Base-by-base conservation (phyloP, 2,329 filamentous ascomycete species). In the Neofusicoccum sp. region DNA sequence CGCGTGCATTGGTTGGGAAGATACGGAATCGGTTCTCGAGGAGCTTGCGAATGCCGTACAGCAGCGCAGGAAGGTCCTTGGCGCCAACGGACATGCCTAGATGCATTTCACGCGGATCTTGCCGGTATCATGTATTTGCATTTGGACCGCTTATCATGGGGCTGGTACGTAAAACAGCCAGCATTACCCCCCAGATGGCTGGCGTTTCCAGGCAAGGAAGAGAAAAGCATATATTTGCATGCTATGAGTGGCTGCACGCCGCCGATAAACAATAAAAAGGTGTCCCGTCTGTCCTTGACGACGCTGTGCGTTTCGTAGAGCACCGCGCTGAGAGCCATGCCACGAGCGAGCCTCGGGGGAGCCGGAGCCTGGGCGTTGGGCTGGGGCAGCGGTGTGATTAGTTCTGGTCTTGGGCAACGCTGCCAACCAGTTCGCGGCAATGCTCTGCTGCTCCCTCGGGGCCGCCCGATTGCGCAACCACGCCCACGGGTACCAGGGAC, bases 1-100 rank as follows among this genome's bases (percentile, higher is more conserved):
- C 76, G 93, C 95, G 51, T 99, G 95, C 78, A 97, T 99, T 73
- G 83, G 87, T 76, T 98, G 93, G 93, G 86, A 93, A 64, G 91
- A 96, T 68, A 98, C 95, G 3, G 88, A 93, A 68, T 78, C 79
- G 0, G 89, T 93, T 1, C 85, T 98, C 9, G 88, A 89, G 66
- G 81, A 82, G 54, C 84, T 99, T 45, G 93, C 93, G 16, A 83
- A 87, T 58, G 90, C 92, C 30, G 91, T 97, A 58, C 87, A 87
- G 72, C 84, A 88, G 73, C 84, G 91, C 69, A 84, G 90, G 73
- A 83, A 81, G 65, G 72, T 79, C 54, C 69, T 72, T 44, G 68
- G 68, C 57, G 61, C 65, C 26, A 72, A 75, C 61, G 69, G 69
- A n/a, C 63, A 70, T 49, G 72, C 65, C 65, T 65, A 53, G 44